Evolutionary conservation across 306 rosid genomes (phyloP), one percentile per base, ranked within the genome.

Genomic region (Cucurbita moschata): DNA sequence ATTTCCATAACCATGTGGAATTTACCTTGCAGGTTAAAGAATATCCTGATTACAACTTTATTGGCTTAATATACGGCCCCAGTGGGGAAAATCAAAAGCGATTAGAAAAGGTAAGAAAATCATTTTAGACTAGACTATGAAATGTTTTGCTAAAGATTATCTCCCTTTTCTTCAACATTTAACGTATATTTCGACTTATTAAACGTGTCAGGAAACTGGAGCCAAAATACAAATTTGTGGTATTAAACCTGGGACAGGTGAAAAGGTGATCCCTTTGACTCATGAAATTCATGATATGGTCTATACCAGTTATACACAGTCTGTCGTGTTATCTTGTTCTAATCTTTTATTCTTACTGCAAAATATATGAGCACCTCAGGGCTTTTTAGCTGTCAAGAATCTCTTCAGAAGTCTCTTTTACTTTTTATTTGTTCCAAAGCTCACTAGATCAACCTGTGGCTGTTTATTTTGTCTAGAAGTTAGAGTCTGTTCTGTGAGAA

Each of bases 41-140:
- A 63, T 85, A 85, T 88, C 96, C 97, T 46, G 86, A 86, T 30
- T 84, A 82, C 83, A 93, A 88, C 81, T 87, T 93, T 84, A 61
- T 87, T 78, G 84, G 87, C 75, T 84, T 90, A 60, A 85, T 93
- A 83, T 84, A 79, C 77, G 98, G 98, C 55, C 82, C 88, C 40
- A 87, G 81, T 81, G 91, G 96, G 76, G 96, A 93, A 76, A 93
- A 88, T 79, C 87, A 87, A 80, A 93, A 85, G 87, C 95, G 80
- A 55, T 76, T 90, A 77, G 97, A 94, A 75, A 87, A 87, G 91
- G 99, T 91, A 77, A 83, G 80, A 58, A 79, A 76, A 57, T 42
- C 77, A 40, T 56, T 66, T 54, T 30, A 56, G 42, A 23, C 46
- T 19, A 52, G 30, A 38, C 21, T 66, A 53, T 10, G 38, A 49